Evolutionary conservation across 768 basidiomycete species (phyloP).

Genomic region (Pulveroboletus sp.): DNA sequence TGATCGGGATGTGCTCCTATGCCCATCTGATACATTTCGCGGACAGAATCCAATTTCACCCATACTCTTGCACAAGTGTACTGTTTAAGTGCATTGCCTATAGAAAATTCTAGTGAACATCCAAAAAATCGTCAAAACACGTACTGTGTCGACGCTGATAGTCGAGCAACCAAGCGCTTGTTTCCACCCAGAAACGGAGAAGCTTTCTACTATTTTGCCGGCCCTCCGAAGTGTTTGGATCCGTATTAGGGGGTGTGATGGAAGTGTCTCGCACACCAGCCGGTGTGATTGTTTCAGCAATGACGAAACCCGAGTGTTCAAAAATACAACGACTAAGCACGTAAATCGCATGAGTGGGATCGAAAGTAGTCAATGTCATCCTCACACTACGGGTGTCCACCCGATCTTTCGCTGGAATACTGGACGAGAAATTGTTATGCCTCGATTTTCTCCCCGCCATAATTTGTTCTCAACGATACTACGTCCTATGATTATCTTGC

Average conservation of each 20-base stretch:
- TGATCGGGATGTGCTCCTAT: constrained; percentile 78
- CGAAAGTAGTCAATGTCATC: constrained; percentile 1
- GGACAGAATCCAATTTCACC: constrained; percentile 52
- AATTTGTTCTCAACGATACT: constrained; percentile 74
- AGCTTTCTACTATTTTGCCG: constrained; percentile 54
- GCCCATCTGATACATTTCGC: constrained; percentile 67
- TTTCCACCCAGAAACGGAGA: constrained; percentile 77
- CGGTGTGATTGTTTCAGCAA: constrained; percentile 16
- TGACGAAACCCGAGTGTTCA: constrained; percentile 36
- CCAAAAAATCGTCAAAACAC: constrained; percentile 12
- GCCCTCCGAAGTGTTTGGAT: constrained; percentile 42
- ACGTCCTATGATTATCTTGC: constrained; percentile 3
- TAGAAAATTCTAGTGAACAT: constrained; percentile 5
- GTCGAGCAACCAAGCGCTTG: constrained; percentile 60
- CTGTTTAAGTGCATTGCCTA: constrained; percentile 47
- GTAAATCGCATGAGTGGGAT: constrained; percentile 9
- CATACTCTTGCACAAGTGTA: constrained; percentile 37
- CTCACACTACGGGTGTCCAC: constrained; percentile 59
- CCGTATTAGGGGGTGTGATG: constrained; percentile 53
- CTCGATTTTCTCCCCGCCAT: constrained; percentile 64
- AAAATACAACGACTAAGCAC: constrained; percentile 39
- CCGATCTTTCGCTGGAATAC: constrained; percentile 63
- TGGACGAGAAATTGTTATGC: constrained; percentile 48
- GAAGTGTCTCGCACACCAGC: constrained; percentile 36
- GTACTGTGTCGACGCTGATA: constrained; percentile 47